phyloP scores from a whole-genome alignment of 768 basidiomycete species.

The Leccinum obscurum region DNA sequence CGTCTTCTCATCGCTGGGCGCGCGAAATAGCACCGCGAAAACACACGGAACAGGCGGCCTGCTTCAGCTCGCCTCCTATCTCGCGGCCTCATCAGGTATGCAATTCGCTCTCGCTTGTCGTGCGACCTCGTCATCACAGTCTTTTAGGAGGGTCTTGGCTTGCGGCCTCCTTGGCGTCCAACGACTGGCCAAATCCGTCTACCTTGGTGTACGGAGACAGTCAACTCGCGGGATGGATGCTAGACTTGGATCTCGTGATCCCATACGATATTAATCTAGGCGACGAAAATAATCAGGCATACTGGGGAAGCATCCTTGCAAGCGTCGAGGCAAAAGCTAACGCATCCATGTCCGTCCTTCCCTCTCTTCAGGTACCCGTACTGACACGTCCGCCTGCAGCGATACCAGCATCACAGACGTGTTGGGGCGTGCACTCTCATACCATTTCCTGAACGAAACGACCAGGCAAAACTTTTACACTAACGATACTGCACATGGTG shows the following conservation, averaged over 20 bases:
- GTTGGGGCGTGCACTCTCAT: constrained; percentile 63
- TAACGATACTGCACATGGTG: constrained; percentile 60
- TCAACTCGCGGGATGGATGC: constrained; percentile 50
- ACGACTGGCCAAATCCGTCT: constrained; percentile 58
- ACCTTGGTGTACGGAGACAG: constrained; percentile 63
- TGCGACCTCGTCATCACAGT: background rate
- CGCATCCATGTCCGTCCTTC: constrained; percentile 47
- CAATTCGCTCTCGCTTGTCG: background rate
- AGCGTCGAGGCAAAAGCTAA: constrained; percentile 59
- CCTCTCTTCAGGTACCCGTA: background rate
- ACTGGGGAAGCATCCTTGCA: constrained; percentile 53
- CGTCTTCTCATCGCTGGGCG: constrained; percentile 57
- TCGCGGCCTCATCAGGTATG: constrained; percentile 64
- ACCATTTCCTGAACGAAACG: constrained; percentile 74
- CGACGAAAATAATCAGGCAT: constrained; percentile 47
- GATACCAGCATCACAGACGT: constrained; percentile 66
- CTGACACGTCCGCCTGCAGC: constrained; percentile 31
- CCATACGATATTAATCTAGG: constrained; percentile 53
- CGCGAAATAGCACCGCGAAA: constrained; percentile 57
- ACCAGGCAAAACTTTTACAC: constrained; percentile 58
- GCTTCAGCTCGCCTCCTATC: constrained; percentile 69
- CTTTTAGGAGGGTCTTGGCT: constrained; percentile 41
- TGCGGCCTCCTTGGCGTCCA: constrained; percentile 60
- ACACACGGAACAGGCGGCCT: constrained; percentile 63
- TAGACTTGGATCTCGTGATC: constrained; percentile 55